Evolutionary conservation across 179 eudicot genomes (phyloP).

Genomic region (Vitellaria paradoxa): DNA sequence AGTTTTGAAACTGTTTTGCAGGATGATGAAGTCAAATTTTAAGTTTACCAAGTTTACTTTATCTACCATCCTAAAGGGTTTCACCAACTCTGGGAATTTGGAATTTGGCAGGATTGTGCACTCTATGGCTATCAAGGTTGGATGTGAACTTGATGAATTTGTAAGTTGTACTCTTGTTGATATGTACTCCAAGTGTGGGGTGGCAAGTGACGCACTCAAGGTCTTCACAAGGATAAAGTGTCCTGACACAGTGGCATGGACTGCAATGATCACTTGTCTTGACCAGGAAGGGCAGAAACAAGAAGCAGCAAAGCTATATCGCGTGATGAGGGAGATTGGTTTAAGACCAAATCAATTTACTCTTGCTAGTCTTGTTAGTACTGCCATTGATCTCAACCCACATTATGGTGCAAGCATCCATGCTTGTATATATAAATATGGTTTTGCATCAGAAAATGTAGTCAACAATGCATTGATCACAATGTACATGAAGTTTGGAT

Average conservation of each 20-base stretch:
- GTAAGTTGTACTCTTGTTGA: constrained; percentile 38
- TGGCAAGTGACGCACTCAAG: constrained; percentile 30
- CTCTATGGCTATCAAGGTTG: constrained; percentile 29
- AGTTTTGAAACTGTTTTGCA: constrained; percentile 39
- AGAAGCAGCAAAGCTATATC: constrained; percentile 41
- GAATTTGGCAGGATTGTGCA: constrained; percentile 35
- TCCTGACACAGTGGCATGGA: constrained; percentile 45
- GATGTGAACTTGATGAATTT: constrained; percentile 36
- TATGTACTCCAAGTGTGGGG: constrained; percentile 47
- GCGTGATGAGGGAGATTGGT: constrained; percentile 28
- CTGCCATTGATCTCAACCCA: constrained; percentile 29
- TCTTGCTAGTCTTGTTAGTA: constrained; percentile 35
- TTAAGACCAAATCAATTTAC: constrained; percentile 42
- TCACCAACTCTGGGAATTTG: constrained; percentile 27
- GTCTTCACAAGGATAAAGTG: constrained; percentile 27
- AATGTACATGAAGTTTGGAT: constrained; percentile 40
- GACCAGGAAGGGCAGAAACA: constrained; percentile 36
- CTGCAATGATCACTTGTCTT: constrained; percentile 37
- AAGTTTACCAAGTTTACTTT: constrained; percentile 38
- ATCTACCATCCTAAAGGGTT: constrained; percentile 42
- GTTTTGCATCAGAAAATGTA: constrained; percentile 31
- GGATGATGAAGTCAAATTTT: constrained; percentile 28
- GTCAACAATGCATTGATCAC: constrained; percentile 41
- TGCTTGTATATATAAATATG: constrained; percentile 42
- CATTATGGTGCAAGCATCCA: constrained; percentile 35